These are phyloP conservation scores for Magnaporthiopsis poae DNA, from an alignment of 2,329 filamentous ascomycete species.

Conservation along the genomic window DNA sequence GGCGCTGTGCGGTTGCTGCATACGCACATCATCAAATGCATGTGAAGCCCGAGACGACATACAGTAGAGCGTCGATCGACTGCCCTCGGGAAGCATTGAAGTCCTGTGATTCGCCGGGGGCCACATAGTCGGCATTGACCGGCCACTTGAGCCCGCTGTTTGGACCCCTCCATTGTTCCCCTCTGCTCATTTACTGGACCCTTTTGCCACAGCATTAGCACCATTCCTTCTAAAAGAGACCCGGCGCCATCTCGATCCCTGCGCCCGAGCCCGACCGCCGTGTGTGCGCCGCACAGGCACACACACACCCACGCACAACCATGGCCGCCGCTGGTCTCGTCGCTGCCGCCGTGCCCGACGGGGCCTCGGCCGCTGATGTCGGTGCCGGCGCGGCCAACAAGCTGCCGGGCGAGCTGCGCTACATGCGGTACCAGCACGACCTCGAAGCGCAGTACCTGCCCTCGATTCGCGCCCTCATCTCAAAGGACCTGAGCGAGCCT, in stretches of 20 bases:
- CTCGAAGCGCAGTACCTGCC: slow-evolving; percentile 61
- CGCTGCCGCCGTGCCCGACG: slow-evolving; percentile 1
- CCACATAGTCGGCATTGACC: neutral
- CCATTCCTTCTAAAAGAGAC: neutral
- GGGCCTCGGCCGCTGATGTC: slow-evolving; percentile 3
- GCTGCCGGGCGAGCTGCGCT: slow-evolving; percentile 40
- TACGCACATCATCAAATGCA: neutral
- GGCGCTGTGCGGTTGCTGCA: neutral
- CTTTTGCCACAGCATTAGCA: no score
- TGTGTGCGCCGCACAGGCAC: neutral
- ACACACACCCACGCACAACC: neutral
- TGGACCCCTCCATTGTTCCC: neutral
- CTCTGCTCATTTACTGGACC: neutral
- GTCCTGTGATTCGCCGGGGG: neutral
- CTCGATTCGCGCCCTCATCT: slow-evolving; percentile 83
- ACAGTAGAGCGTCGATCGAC: neutral
- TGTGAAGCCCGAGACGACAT: neutral
- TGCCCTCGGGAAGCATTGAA: neutral
- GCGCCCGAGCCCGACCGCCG: neutral
- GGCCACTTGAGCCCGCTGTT: neutral
- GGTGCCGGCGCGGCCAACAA: slow-evolving; percentile 17
- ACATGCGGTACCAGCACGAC: slow-evolving; percentile 52
- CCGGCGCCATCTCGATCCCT: neutral
- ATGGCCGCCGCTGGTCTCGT: neutral
- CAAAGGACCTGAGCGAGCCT: slow-evolving; percentile 90